Percentiles rank a stretch among this genome's conserved stretches.
These are phyloP conservation scores for Cercospora sp. DNA, from an alignment of 2,329 filamentous ascomycete genomes.

Conservation along the genomic window DNA sequence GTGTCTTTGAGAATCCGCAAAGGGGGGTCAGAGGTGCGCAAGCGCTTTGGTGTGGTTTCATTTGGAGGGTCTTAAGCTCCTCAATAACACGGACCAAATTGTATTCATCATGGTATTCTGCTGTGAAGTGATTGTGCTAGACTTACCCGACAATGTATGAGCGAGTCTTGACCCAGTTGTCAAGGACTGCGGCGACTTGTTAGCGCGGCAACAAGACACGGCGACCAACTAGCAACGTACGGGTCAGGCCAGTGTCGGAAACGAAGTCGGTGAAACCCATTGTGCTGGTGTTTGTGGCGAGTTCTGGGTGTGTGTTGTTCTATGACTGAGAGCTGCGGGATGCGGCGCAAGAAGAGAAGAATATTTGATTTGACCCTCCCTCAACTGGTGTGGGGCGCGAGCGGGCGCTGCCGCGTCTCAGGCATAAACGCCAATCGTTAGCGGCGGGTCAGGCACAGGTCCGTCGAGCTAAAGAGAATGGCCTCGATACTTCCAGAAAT, in stretches of 20 bases:
- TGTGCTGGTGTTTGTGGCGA: constrained; percentile 36
- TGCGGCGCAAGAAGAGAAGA: constrained; percentile 8
- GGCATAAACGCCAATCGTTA: background rate
- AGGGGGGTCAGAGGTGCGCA: constrained; percentile 69
- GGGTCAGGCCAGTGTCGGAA: constrained; percentile 64
- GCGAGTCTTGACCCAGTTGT: constrained; percentile 72
- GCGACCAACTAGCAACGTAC: constrained; percentile 46
- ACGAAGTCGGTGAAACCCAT: constrained; percentile 73
- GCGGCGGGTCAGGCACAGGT: background rate
- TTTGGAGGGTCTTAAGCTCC: constrained; percentile 87
- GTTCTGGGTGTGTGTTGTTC: constrained; percentile 2
- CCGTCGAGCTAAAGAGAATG: background rate
- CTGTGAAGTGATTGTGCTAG: constrained; percentile 27
- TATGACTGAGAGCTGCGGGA: constrained; percentile 7
- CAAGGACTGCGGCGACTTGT: constrained; percentile 56
- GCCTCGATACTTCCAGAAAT: constrained; percentile 4
- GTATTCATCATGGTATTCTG: constrained; percentile 66
- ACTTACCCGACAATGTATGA: constrained; percentile 84
- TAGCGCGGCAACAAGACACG: constrained; percentile 20
- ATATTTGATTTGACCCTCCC: constrained; percentile 11
- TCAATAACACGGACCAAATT: constrained; percentile 96
- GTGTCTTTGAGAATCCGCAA: constrained; percentile 24
- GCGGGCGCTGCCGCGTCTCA: background rate
- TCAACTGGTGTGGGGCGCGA: background rate
- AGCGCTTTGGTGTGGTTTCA: constrained; percentile 75